These are phyloP conservation scores for Eucalyptus caleyi DNA, from an alignment of 345 rosid species.

Conservation along the genomic window DNA sequence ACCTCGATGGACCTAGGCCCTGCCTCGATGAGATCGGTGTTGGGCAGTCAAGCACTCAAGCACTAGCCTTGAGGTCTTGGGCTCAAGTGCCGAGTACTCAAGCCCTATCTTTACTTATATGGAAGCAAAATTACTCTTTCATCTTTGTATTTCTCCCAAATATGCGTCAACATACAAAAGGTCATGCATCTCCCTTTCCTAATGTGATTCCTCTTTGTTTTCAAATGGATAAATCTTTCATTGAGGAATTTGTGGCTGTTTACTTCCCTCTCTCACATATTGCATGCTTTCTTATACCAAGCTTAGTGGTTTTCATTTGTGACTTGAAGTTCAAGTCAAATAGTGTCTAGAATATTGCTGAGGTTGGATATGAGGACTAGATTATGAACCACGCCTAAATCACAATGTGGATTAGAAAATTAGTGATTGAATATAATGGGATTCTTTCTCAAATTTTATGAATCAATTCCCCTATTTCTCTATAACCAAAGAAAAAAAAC, in stretches of 20 bases:
- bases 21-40: fast-evolving
- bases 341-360: no score
- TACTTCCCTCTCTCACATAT: neutral
- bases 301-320: neutral
- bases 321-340: fast-evolving
- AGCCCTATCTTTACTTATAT: neutral
- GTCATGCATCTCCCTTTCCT: no score
- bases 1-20: no score
- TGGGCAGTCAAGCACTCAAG: no score
- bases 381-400: neutral
- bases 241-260: neutral
- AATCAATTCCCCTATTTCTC: neutral
- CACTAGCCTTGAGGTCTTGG: no score
- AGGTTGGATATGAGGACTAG: neutral
- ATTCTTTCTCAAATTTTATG: neutral
- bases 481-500: no score
- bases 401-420: fast-evolving
- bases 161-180: no score
- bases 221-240: fast-evolving
- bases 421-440: neutral
- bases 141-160: fast-evolving
- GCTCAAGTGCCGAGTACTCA: no score
- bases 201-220: fast-evolving
- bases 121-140: fast-evolving
- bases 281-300: fast-evolving